Conservation (phyloP, 2,329 filamentous ascomycete species). For the Aspergillus terreus region DNA sequence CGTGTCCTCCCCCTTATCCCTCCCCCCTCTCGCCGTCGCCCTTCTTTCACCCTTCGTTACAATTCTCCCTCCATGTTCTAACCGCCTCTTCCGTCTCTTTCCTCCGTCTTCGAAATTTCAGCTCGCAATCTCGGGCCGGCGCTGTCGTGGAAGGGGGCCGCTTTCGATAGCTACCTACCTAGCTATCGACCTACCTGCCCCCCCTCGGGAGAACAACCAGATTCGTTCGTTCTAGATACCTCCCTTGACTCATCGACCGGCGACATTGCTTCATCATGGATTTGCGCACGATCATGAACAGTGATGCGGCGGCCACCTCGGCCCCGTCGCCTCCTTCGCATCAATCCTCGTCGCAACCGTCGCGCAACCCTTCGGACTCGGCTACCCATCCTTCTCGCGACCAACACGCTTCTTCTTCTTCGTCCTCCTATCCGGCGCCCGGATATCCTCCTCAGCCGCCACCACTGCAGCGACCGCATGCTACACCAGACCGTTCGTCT, state of each 20-base stretch:
- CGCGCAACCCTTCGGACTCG: conserved; percentile 26
- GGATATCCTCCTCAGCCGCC: conserved; percentile 37
- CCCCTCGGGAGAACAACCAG: background rate
- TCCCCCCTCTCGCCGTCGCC: background rate
- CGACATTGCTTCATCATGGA: conserved; percentile 40
- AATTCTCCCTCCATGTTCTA: background rate
- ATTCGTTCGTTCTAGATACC: no score
- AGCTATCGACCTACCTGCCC: background rate
- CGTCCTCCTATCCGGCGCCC: conserved; percentile 20
- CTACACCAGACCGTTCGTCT: conserved; percentile 41
- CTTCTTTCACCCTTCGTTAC: background rate
- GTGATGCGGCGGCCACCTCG: conserved; percentile 33
- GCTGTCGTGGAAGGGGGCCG: conserved; percentile 15
- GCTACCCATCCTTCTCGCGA: conserved; percentile 24
- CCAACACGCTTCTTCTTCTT: conserved; percentile 15
- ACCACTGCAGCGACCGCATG: conserved; percentile 43
- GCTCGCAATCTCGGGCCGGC: background rate
- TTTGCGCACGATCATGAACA: conserved; percentile 53
- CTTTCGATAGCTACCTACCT: background rate
- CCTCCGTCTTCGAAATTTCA: conserved; percentile 2
- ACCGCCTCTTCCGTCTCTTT: background rate
- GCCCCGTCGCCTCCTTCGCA: conserved; percentile 26
- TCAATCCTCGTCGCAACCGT: conserved; percentile 24
- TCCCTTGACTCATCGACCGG: background rate
- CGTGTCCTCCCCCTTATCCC: background rate